phyloP scores from a whole-genome alignment of 169 alveolate species.

The Eimeria nieschulzi region DNA sequence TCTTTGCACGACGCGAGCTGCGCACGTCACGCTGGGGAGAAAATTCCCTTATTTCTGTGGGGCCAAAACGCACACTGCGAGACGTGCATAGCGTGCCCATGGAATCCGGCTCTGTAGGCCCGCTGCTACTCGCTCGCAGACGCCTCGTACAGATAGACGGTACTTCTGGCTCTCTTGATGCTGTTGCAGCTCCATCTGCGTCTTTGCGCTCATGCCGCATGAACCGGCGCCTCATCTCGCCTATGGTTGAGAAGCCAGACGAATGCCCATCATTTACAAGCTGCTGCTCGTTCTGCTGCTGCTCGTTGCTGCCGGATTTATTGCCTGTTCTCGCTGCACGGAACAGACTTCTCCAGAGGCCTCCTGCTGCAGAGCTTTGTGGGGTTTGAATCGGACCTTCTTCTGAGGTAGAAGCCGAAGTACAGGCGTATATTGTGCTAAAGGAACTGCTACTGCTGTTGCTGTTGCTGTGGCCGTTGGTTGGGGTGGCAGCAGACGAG shows the following conservation, averaged over 20 bases:
- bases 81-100: neutral
- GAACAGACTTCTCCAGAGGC: too few relatives aligned
- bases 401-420: too few relatives aligned
- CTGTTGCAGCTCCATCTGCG: neutral
- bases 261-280: too few relatives aligned
- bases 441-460: too few relatives aligned
- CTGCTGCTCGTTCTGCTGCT: too few relatives aligned
- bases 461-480: too few relatives aligned
- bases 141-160: neutral
- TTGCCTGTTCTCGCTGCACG: too few relatives aligned
- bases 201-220: neutral
- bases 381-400: too few relatives aligned
- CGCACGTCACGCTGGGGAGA: neutral
- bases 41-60: neutral
- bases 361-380: too few relatives aligned
- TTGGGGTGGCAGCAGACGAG: too few relatives aligned
- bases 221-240: neutral
- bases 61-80: constrained; percentile 48
- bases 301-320: too few relatives aligned
- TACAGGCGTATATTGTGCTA: too few relatives aligned
- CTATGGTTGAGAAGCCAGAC: neutral
- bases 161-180: neutral
- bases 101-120: neutral
- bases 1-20: neutral
- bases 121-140: neutral